phyloP scores from a whole-genome alignment of 805 yeast species.

The Citeromyces matritensis region DNA sequence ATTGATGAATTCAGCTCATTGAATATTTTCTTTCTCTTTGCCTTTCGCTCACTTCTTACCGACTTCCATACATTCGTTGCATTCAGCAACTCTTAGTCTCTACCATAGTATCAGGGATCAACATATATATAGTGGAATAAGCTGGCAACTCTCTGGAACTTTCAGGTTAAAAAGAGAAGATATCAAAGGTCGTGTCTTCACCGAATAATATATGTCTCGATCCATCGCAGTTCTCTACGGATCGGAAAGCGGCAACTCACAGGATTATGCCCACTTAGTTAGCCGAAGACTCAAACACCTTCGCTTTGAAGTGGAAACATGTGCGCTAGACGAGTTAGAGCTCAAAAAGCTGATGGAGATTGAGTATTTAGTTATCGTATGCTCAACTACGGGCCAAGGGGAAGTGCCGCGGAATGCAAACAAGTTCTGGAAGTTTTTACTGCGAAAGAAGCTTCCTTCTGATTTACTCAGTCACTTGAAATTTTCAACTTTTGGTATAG shows the following conservation, averaged over 20 bases:
- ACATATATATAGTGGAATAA: too few species aligned
- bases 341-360: constrained; percentile 36
- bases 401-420: constrained; percentile 70
- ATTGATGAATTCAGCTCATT: too few species aligned
- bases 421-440: constrained; percentile 61
- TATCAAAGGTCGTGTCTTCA: not conserved
- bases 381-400: constrained; percentile 94
- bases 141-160: too few species aligned
- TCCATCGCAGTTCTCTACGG: constrained; percentile 61
- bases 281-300: constrained; percentile 38
- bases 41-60: too few species aligned
- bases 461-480: constrained; percentile 45
- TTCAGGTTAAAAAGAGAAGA: too few species aligned
- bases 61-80: too few species aligned
- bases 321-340: constrained; percentile 46
- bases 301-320: constrained; percentile 30
- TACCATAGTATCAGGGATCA: too few species aligned
- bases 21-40: too few species aligned
- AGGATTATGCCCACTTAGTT: constrained; percentile 64
- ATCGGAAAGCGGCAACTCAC: constrained; percentile 85
- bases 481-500: constrained; percentile 75
- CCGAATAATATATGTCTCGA: not conserved
- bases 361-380: constrained; percentile 34
- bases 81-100: too few species aligned
- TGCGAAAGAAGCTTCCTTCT: constrained; percentile 44